phyloP scores from a whole-genome alignment of 495 filamentous ascomycete genomes.

The Hyaloscypha bicolor region DNA sequence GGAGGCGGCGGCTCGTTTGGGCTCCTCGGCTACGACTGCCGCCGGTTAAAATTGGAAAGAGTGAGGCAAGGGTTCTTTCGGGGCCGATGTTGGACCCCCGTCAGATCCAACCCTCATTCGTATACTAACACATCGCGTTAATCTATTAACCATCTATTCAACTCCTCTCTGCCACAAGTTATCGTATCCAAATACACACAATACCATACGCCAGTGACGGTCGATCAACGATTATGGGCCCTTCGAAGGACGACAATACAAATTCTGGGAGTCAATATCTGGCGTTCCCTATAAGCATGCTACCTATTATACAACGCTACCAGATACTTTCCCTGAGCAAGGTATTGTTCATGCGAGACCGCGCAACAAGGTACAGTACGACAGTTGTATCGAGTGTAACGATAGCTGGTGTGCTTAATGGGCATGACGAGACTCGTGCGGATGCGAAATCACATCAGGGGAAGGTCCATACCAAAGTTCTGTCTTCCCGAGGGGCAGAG shows the following conservation, averaged over 20 bases:
- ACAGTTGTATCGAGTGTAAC: conserved; percentile 27
- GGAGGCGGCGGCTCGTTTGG: too few relatives aligned
- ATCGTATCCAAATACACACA: conserved; percentile 5
- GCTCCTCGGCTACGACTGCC: too few relatives aligned
- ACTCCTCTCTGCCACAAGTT: conserved; percentile 9
- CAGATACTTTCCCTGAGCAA: conserved; percentile 19
- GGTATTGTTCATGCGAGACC: conserved; percentile 28
- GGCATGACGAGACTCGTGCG: conserved; percentile 15
- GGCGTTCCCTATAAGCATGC: conserved; percentile 13
- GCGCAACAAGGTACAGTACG: conserved; percentile 18
- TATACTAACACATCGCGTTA: too few relatives aligned
- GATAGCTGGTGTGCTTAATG: conserved; percentile 26
- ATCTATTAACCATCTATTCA: conserved; percentile 13
- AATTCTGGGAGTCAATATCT: conserved; percentile 7
- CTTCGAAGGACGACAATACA: conserved; percentile 7
- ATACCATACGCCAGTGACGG: not conserved
- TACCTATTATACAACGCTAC: conserved; percentile 15
- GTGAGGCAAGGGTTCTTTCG: too few relatives aligned
- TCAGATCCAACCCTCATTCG: too few relatives aligned
- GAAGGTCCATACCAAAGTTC: conserved; percentile 23
- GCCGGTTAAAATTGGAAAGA: too few relatives aligned
- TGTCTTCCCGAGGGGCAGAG: conserved; percentile 17
- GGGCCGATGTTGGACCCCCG: too few relatives aligned
- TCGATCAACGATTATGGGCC: conserved; percentile 9
- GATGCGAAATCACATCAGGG: conserved; percentile 23